Evolutionary conservation across 2,329 filamentous ascomycete species (phyloP), one percentile per base, ranked within the genome.

Genomic region (Juglanconis juglandina): DNA sequence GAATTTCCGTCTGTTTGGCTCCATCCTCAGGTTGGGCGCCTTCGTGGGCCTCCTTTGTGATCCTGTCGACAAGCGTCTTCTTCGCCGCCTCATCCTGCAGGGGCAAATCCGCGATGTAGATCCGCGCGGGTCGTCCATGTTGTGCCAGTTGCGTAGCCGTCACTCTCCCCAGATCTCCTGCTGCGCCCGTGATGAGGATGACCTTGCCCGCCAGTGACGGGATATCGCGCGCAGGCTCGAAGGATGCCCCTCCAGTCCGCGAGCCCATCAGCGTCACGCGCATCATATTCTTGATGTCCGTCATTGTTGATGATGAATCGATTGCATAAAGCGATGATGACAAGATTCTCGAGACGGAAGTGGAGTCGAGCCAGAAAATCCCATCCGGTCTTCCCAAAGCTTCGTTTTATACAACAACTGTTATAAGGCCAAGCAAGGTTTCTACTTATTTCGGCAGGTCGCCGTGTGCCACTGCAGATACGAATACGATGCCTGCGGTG

Each of bases 181-280:
- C 55, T 17, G 55, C 55, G 11, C 55, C 55, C 4, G 55, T 58
- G 55, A 58, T 58, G 30, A 58, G 48, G 8, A 58, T 17, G n/a
- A 58, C 55, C 35, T 47, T 46, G 47, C n/a, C 48, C 13, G 47
- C n/a, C 24, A 50, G 13, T 3, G 47, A 44, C 30, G 55, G 48
- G n/a, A 58, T 46, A n/a, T 51, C 48, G 47, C 47, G 48, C 4
- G 55, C 55, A 10, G 55, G 47, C 14, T 51, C 30, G 39, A 51
- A 58, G 13, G 47, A 24, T 44, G 37, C 32, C 10, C 32, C n/a
- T n/a, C 42, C 55, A 7, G 17, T 48, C 42, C 46, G 39, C 37
- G 55, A 58, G 9, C 55, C 55, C 32, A 50, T 34, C 7, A 54
- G 32, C 39, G 52, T 54, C 14, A 58, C 55, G 24, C 47, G 47